Base-by-base conservation (phyloP, 441 rosid species). In the Geranium incanum region DNA sequence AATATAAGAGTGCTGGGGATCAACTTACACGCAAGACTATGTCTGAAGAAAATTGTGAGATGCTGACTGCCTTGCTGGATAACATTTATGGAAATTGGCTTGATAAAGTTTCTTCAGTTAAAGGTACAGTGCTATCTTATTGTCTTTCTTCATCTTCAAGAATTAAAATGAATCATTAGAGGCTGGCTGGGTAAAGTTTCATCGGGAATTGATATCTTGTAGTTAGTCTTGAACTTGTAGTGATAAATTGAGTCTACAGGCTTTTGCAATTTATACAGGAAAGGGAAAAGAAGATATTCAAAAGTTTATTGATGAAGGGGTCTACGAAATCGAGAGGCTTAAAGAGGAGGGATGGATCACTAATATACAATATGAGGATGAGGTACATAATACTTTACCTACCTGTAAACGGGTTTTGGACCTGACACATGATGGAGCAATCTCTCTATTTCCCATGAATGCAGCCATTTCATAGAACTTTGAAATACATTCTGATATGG, bases 1-100 rank as follows among this genome's bases (percentile, higher is more conserved):
- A 94, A 79, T 94, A 90, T 78, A 94, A 91, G 83, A 91, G 97
- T 83, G 93, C 93, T 16, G 98, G 98, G 70, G 98, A 94, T 79
- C 98, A 91, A 78, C 92, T 94, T 72, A 69, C 82, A 1, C 92
- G 96, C 18, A 94, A 86, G 78, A 84, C 76, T 69, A 88, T 94
- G 88, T 91, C 98, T 1, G 86, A 91, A 82, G 98, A 88, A 78
- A 94, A 94, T 75, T 82, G 92, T 70, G 96, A 94, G 89, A 94
- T 91, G 98, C 83, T 94, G 80, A 91, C 95, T 23, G 82, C 89
- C 28, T 78, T 94, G 72, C 95, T 94, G 70, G 97, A 94, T 81
- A 89, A 86, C 81, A 88, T 94, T 28, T 94, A 91, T 59, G 92
- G 86, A 71, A 88, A 88, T 82, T 91, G 98, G 97, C 81, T 94